Evolutionary conservation across 169 alveolate species (phyloP).

Genomic region (Blepharisma undulans): DNA sequence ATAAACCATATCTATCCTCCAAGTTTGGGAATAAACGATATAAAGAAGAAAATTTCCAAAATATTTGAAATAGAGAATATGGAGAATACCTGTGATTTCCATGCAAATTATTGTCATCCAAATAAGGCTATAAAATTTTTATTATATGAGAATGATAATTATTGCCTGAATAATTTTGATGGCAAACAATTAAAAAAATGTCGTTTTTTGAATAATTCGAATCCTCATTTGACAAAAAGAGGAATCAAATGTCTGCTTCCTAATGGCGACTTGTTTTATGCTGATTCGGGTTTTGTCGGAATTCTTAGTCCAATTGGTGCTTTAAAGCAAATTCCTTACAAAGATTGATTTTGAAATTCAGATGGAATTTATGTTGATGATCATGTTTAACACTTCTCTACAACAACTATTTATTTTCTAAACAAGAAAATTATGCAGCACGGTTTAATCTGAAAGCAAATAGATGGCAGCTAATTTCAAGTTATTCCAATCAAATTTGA

Average conservation of each 20-base stretch:
- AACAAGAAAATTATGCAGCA: background rate
- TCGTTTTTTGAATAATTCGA: background rate
- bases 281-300: background rate
- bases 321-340: background rate
- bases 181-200: background rate
- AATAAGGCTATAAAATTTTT: no score
- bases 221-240: no score
- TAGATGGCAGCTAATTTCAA: background rate
- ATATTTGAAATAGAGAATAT: background rate
- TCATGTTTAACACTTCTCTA: no score
- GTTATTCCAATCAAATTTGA: background rate
- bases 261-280: background rate
- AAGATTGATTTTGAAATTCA: background rate
- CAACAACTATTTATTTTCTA: no score
- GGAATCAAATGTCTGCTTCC: background rate
- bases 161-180: background rate
- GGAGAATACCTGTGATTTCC: background rate
- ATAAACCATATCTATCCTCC: background rate
- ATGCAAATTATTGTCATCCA: background rate
- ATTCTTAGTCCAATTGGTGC: background rate
- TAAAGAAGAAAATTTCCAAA: background rate
- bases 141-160: background rate
- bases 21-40: background rate
- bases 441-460: no score
- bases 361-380: background rate